Evolutionary conservation across 2,329 filamentous ascomycete species (phyloP), one percentile per base, ranked within the genome.

Genomic region (Pyrenophora teres): DNA sequence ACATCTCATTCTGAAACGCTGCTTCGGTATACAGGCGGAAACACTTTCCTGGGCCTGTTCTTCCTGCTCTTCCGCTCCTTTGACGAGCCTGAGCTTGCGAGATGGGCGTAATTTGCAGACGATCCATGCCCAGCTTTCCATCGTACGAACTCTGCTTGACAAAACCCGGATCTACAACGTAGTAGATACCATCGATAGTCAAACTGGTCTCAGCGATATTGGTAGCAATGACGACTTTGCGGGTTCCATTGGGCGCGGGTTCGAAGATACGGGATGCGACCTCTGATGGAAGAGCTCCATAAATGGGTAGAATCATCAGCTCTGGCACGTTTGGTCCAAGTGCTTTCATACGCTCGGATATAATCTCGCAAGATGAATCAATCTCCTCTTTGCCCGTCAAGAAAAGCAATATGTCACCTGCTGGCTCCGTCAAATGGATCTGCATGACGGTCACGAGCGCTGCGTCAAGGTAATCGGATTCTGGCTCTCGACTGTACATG

Each of bases 151-250:
- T 97, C 70, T 97, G 92, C 78, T 99, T 99, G 55, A 97, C 93
- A 63, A 97, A 99, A 1, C 94, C 94, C 2, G 94, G 92, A 66
- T 99, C 94, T 13, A 99, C 87, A 15, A 99, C 95, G 69, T 96
- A 97, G 77, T 93, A 97, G 60, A 99, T 96, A 41, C 93, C 89
- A 70, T 99, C 94, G 59, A 99, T 97, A 0, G 94, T 99, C 68
- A 99, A 94, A 47, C 91, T 96, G 0, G 94, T 99, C 71, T 99
- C 94, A 0, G 94, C 94, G 67, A 99, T 99, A 65, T 99, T 99
- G 31, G 94, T 99, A 2, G 94, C 94, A 69, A 99, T 96, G 52
- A 99, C 91, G 1, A 97, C 92, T 74, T 99, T 99, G 49, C 94
- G 84, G 46, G 84, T 86, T 13, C 93, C 93, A 0, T 87, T 81